Evolutionary conservation across 1,284 basidiomycete species (phyloP).

Genomic region (Wallemia mellicola): DNA sequence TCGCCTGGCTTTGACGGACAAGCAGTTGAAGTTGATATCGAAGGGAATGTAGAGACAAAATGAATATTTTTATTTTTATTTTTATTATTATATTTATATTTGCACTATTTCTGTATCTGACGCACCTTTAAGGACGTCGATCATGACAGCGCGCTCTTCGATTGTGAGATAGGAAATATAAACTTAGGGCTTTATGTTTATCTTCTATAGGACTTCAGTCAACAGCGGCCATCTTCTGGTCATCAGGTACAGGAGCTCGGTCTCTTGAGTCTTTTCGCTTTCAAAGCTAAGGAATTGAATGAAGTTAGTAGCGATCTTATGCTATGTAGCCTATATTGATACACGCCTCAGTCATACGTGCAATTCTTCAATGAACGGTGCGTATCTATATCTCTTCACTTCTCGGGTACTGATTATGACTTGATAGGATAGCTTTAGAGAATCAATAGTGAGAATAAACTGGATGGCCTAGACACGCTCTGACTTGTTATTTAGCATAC

Average conservation of each 20-base stretch:
- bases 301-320: neutral
- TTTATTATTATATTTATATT: neutral
- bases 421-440: neutral
- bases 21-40: neutral
- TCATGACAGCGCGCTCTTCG: neutral
- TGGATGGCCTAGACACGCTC: neutral
- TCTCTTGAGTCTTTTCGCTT: neutral
- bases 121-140: neutral
- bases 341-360: neutral
- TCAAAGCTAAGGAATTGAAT: neutral
- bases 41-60: neutral
- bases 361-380: conserved; percentile 1
- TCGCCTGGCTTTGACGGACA: neutral
- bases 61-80: neutral
- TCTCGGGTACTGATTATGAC: neutral
- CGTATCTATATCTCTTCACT: neutral
- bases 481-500: neutral
- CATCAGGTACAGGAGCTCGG: neutral
- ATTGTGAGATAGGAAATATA: neutral
- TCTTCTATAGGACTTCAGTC: neutral
- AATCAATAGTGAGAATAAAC: neutral
- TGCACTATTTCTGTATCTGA: neutral
- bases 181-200: neutral
- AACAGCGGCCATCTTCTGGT: neutral
- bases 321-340: neutral